Evolutionary conservation across 257 asterid genomes (phyloP).

Genomic region (Parsonsia alboflavescens): DNA sequence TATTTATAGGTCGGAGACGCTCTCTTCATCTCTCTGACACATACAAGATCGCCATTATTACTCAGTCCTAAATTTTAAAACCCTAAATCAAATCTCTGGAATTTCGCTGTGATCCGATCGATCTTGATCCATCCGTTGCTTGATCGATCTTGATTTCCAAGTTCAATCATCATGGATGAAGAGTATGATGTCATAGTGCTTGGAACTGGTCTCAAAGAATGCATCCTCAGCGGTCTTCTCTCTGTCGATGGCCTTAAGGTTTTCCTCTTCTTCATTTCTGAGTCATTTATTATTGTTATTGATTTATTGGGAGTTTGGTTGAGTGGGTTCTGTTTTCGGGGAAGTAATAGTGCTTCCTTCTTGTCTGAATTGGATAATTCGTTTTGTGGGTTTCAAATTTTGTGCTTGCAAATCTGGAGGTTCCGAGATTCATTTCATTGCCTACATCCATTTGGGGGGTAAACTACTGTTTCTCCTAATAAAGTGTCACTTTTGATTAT

Average conservation of each 20-base stretch:
- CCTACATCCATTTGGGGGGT: background rate
- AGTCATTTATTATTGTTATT: background rate
- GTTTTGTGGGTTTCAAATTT: background rate
- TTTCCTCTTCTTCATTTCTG: background rate
- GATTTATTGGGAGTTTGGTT: background rate
- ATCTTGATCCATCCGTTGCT: background rate
- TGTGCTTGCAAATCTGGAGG: background rate
- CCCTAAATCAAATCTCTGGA: constrained; percentile 15
- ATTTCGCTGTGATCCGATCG: constrained; percentile 19
- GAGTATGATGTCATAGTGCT: constrained; percentile 41
- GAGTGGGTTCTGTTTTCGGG: background rate
- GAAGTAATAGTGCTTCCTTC: background rate
- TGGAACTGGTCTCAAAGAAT: constrained; percentile 40
- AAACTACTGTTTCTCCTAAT: background rate
- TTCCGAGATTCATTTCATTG: background rate
- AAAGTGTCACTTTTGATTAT: background rate
- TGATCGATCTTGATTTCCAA: background rate
- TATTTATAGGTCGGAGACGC: background rate
- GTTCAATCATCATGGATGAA: constrained; percentile 30
- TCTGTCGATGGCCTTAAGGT: constrained; percentile 43
- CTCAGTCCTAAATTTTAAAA: constrained; percentile 11
- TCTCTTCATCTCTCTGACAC: background rate
- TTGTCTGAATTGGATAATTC: background rate
- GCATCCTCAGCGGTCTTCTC: constrained; percentile 46
- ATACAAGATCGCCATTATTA: background rate